Evolutionary conservation across 495 filamentous ascomycete species (phyloP).

Genomic region (Aspergillus hancockii): DNA sequence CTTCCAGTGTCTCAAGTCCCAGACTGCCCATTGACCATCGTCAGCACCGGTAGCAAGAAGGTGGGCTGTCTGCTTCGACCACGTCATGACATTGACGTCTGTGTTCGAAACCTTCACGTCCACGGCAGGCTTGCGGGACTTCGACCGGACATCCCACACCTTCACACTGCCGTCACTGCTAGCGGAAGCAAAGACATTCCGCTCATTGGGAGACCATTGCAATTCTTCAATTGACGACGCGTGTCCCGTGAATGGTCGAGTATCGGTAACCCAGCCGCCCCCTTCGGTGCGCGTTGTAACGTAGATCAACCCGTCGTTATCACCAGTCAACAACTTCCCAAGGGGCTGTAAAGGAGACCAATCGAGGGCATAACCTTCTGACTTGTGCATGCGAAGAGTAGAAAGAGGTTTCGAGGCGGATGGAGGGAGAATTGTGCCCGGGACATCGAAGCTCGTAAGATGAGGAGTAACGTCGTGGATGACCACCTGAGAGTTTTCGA

Average conservation of each 20-base stretch:
- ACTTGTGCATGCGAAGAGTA: constrained; percentile 86
- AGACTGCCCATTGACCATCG: constrained; percentile 92
- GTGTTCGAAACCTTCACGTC: constrained; percentile 79
- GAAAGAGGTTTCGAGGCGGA: constrained; percentile 81
- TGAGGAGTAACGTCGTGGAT: constrained; percentile 93
- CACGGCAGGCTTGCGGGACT: constrained; percentile 79
- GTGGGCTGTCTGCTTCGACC: constrained; percentile 83
- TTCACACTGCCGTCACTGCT: constrained; percentile 92
- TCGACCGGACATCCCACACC: constrained; percentile 91
- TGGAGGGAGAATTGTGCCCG: constrained; percentile 75
- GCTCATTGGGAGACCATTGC: constrained; percentile 92
- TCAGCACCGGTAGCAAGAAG: constrained; percentile 91
- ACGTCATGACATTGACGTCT: constrained; percentile 95
- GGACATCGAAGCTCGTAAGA: constrained; percentile 82
- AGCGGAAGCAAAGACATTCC: constrained; percentile 88
- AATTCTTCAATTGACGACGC: constrained; percentile 86
- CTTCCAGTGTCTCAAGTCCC: constrained; percentile 96
- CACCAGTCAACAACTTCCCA: constrained; percentile 88
- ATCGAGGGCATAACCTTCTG: constrained; percentile 91
- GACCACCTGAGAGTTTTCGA: constrained; percentile 80
- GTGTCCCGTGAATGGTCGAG: constrained; percentile 78
- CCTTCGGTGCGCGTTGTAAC: constrained; percentile 80
- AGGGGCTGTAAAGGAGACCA: constrained; percentile 79
- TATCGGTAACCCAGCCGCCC: constrained; percentile 83
- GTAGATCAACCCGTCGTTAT: constrained; percentile 88